These are phyloP conservation scores for Lactifluus hygrophoroides DNA, from an alignment of 768 basidiomycete species.

Conservation along the genomic window DNA sequence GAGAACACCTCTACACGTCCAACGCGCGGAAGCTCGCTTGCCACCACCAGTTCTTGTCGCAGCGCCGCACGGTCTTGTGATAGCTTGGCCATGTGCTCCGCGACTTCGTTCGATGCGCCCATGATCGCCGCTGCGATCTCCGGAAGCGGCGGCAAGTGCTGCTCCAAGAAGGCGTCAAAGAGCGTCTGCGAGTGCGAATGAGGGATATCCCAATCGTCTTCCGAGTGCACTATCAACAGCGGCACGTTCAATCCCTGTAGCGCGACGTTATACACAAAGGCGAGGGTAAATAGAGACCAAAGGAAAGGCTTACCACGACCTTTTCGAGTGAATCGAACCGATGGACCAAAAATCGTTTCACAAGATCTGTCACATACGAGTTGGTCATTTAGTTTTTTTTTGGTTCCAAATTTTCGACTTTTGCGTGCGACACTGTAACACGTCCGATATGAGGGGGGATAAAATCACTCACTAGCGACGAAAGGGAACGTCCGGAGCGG, in stretches of 20 bases:
- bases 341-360: slow-evolving; percentile 46
- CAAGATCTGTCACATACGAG: slow-evolving; percentile 33
- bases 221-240: slow-evolving; percentile 65
- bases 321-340: slow-evolving; percentile 56
- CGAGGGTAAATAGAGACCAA: too few species aligned
- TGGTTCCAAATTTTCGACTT: neutral
- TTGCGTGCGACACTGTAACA: neutral
- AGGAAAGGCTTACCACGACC: slow-evolving; percentile 40
- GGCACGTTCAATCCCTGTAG: slow-evolving; percentile 60
- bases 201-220: slow-evolving; percentile 68
- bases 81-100: slow-evolving; percentile 30
- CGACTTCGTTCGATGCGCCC: slow-evolving; percentile 37
- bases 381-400: neutral
- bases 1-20: slow-evolving; percentile 49
- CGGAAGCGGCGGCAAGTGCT: slow-evolving; percentile 39
- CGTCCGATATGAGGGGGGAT: neutral
- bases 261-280: too few species aligned
- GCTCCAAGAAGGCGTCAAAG: slow-evolving; percentile 59
- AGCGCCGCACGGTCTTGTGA: slow-evolving; percentile 33
- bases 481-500: slow-evolving; percentile 60
- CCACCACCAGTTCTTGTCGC: slow-evolving; percentile 39
- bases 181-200: slow-evolving; percentile 58
- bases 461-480: slow-evolving; percentile 45
- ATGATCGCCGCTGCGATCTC: slow-evolving; percentile 28
- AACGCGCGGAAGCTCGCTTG: slow-evolving; percentile 38